Conservation (phyloP, 208 protist genomes). For the Sergeia podlipaevii region DNA sequence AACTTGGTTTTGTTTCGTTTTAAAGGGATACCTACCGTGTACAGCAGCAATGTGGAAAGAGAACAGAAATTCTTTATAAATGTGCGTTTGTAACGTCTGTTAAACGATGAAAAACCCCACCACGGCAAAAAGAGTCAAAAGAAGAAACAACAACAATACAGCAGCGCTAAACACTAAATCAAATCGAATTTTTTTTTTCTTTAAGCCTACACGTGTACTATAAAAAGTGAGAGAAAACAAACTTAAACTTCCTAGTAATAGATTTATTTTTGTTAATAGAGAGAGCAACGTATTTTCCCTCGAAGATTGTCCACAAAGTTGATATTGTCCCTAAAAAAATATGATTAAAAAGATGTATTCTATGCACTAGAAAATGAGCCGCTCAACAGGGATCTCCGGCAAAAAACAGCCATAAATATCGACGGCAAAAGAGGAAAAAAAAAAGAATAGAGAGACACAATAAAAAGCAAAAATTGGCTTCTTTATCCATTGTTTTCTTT, state of each 20-base stretch:
- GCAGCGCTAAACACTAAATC: no score
- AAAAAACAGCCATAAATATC: background rate
- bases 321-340: background rate
- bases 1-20: no score
- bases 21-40: background rate
- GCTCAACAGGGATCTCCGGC: no score
- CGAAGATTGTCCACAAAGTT: background rate
- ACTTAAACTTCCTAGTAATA: background rate
- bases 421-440: conserved; percentile 4
- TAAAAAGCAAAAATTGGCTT: conserved; percentile 13
- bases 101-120: no score
- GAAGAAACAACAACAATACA: no score
- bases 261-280: background rate
- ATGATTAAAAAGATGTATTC: no score
- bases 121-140: no score
- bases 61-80: background rate
- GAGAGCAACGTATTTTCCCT: background rate
- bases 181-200: no score
- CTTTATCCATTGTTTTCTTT: background rate
- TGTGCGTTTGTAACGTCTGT: no score
- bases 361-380: no score
- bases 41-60: background rate
- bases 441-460: conserved; percentile 3
- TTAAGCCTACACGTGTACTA: background rate
- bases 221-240: background rate